These are phyloP conservation scores for Meredithiella fracta DNA, from an alignment of 2,329 filamentous ascomycete species.

Conservation along the genomic window DNA sequence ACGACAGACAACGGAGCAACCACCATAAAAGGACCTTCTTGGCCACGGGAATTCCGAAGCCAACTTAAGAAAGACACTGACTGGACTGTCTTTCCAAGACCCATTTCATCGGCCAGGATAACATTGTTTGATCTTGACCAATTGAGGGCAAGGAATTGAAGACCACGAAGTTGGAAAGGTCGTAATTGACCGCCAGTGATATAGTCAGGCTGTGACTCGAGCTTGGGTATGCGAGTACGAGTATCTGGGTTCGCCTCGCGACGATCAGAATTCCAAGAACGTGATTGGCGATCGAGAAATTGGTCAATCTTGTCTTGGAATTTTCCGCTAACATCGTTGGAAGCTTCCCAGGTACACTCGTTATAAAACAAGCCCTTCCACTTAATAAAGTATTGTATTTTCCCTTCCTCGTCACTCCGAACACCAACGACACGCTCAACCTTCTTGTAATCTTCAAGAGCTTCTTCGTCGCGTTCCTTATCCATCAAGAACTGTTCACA, in stretches of 20 bases:
- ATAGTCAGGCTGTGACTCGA: slow-evolving; percentile 72
- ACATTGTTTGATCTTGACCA: slow-evolving; percentile 92
- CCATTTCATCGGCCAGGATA: slow-evolving; percentile 97
- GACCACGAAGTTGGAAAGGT: slow-evolving; percentile 80
- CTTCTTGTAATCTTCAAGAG: slow-evolving; percentile 74
- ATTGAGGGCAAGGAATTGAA: slow-evolving; percentile 92
- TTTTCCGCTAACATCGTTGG: slow-evolving; percentile 54
- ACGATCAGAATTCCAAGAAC: slow-evolving; percentile 64
- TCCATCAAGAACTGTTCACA: slow-evolving; percentile 92
- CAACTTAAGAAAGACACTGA: slow-evolving; percentile 95
- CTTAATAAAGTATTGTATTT: slow-evolving; percentile 79
- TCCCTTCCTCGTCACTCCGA: slow-evolving; percentile 58
- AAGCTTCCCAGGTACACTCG: slow-evolving; percentile 82
- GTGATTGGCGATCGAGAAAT: slow-evolving; percentile 67
- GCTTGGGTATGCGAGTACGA: slow-evolving; percentile 53
- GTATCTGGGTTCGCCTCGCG: slow-evolving; percentile 61
- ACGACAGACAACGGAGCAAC: slow-evolving; percentile 96
- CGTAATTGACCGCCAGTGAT: slow-evolving; percentile 72
- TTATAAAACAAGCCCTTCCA: slow-evolving; percentile 94
- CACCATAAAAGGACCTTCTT: slow-evolving; percentile 90
- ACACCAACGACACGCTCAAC: slow-evolving; percentile 85
- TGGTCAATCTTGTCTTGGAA: slow-evolving; percentile 85
- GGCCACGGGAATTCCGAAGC: slow-evolving; percentile 74
- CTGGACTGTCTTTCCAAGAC: slow-evolving; percentile 93
- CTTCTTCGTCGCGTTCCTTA: slow-evolving; percentile 76